These are phyloP conservation scores for Ascochyta viciae-villosae DNA, from an alignment of 2,329 filamentous ascomycete species.

Conservation along the genomic window DNA sequence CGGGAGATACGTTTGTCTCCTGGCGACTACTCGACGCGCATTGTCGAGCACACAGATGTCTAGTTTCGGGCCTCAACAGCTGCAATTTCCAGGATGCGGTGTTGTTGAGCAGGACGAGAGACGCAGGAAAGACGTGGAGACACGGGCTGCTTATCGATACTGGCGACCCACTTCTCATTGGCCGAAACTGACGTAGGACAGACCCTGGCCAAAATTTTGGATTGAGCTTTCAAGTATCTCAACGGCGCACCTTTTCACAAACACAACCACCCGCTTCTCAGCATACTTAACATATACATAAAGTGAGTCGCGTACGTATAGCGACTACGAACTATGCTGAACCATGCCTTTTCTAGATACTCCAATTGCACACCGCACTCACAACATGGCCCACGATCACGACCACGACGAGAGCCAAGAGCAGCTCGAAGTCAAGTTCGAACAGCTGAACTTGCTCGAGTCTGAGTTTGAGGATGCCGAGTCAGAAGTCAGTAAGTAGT, in stretches of 20 bases:
- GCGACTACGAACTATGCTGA: conserved; percentile 7
- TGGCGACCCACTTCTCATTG: conserved; percentile 9
- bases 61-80: not conserved
- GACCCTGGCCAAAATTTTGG: conserved; percentile 15
- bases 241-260: conserved; percentile 19
- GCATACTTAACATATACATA: conserved; percentile 3
- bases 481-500: conserved; percentile 73
- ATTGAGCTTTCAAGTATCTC: conserved; percentile 5
- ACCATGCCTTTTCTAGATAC: conserved; percentile 27
- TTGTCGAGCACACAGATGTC: not conserved
- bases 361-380: conserved; percentile 11
- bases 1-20: not conserved
- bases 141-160: conserved; percentile 12
- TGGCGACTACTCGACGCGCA: not conserved
- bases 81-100: conserved; percentile 5
- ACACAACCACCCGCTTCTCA: conserved; percentile 11
- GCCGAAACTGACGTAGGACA: conserved; percentile 15
- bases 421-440: conserved; percentile 59
- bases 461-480: conserved; percentile 85
- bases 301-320: conserved; percentile 14
- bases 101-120: conserved; percentile 7
- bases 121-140: not conserved
- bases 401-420: conserved; percentile 25
- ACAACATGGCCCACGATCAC: conserved; percentile 31
- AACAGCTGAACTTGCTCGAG: conserved; percentile 81